Percentiles rank a stretch among this genome's conserved stretches.
Conservation (phyloP, 371 early-diverging fungal species). For the Fennellomyces sp. region DNA sequence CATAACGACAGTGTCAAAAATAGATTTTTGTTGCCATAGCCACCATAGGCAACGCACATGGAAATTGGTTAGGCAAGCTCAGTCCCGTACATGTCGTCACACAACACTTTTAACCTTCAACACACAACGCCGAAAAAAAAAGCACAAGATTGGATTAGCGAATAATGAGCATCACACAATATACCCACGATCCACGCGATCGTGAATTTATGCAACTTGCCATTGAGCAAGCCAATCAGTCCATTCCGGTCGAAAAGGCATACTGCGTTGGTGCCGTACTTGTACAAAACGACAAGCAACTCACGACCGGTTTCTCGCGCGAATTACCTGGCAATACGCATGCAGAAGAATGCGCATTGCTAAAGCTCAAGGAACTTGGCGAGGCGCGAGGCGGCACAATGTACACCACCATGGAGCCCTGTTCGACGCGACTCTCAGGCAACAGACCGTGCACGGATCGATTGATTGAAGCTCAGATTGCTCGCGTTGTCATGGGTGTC, state of each 20-base stretch:
- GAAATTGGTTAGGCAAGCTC: neutral
- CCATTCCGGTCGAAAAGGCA: constrained; percentile 77
- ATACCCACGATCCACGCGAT: constrained; percentile 32
- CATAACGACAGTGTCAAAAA: neutral
- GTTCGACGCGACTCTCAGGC: constrained; percentile 77
- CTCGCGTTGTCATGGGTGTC: constrained; percentile 84
- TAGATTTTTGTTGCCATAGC: neutral
- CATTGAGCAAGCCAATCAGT: constrained; percentile 77
- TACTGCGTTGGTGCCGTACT: constrained; percentile 94
- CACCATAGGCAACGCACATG: neutral
- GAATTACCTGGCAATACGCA: constrained; percentile 93
- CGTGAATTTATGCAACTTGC: constrained; percentile 53
- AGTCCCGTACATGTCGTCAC: neutral
- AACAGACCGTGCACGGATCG: constrained; percentile 73
- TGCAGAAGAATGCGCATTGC: constrained; percentile 84
- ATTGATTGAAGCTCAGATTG: constrained; percentile 71
- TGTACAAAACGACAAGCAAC: constrained; percentile 43
- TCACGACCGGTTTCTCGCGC: constrained; percentile 81
- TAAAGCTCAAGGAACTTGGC: constrained; percentile 54
- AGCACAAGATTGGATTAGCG: neutral
- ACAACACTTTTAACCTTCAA: constrained; percentile 5
- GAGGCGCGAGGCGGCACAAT: constrained; percentile 51
- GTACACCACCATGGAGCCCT: constrained; percentile 95
- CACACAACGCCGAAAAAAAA: neutral
- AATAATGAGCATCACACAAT: constrained; percentile 21